phyloP scores from a whole-genome alignment of 495 filamentous ascomycete genomes.

The Penicillium chermesinum region DNA sequence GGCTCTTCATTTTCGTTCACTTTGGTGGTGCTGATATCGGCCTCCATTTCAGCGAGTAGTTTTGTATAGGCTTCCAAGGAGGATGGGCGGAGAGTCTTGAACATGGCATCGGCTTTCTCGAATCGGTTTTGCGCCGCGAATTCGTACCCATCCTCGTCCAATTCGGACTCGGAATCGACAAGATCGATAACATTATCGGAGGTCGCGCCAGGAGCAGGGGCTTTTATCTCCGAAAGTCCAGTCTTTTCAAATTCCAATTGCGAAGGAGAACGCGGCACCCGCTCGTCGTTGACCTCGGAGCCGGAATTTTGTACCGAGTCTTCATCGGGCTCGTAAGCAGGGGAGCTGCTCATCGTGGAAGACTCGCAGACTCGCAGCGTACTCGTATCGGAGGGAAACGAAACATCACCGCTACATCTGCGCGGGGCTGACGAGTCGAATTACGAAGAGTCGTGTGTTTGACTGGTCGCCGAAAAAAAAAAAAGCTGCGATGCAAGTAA shows the following conservation, averaged over 20 bases:
- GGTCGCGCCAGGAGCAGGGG: not conserved
- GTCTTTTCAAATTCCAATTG: not conserved
- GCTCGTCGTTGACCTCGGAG: conserved; percentile 2
- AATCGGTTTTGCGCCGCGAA: conserved; percentile 2
- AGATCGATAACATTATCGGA: not conserved
- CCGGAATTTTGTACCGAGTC: conserved; percentile 27
- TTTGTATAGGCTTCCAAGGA: conserved; percentile 43
- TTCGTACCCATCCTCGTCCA: not conserved
- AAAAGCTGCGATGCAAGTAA: conserved; percentile 13
- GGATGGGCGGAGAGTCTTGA: conserved; percentile 1
- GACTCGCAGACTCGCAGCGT: conserved; percentile 19
- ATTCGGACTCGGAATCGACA: not conserved
- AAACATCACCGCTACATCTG: conserved; percentile 28
- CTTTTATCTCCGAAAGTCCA: not conserved
- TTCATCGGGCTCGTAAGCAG: conserved; percentile 29
- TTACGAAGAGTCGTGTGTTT: not conserved
- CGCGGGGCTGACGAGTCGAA: not conserved
- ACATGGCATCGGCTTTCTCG: conserved; percentile 1
- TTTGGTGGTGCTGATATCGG: conserved; percentile 24
- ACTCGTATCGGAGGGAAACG: conserved; percentile 5
- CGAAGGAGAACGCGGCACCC: conserved; percentile 9
- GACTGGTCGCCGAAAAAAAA: conserved; percentile 2
- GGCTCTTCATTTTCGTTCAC: conserved; percentile 8
- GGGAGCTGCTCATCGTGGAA: conserved; percentile 38
- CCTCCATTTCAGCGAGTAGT: conserved; percentile 55